Evolutionary conservation across 768 basidiomycete genomes (phyloP), one percentile per base, ranked within the genome.

Genomic region (Pleurotus tuber-regium): DNA sequence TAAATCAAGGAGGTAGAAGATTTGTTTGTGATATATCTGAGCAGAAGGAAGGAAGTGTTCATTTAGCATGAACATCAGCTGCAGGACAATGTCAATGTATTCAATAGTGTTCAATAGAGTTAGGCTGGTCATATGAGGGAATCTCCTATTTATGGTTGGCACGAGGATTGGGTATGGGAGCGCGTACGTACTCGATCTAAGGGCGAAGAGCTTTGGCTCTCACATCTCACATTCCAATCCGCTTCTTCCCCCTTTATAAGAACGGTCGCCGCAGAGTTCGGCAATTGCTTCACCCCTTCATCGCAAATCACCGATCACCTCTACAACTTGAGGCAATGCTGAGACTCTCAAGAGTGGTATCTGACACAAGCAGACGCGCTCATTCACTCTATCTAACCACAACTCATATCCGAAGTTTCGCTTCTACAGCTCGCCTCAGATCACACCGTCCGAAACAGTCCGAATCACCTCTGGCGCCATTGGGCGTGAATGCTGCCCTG

Each of bases 401-500:
- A n/a, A 8, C 50, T 19, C 10, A 14, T 43, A 26, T 1, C 29
- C 39, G 26, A 51, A 19, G 2, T 29, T 28, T 36, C 44, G 18
- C 24, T 44, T 43, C 48, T 10, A 21, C 43, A 10, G 21, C 36
- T 59, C 43, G 26, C 50, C 54, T 63, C 55, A 42, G 18, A 25
- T 24, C 16, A 24, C 21, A 25, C 26, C 41, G 19, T 24, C 54
- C 52, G 61, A 64, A 52, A 43, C 76, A 76, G 56, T 74, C 76
- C 12, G 60, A 70, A 11, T 84, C 84, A 4, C 77, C 79, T 18
- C 72, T 82, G 19, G 82, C 78, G 0, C 84, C 79, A 10, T 68
- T 87, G 42, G 86, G 86, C 1, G 83, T 87, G 41, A 70, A 70
- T 10, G 83, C 83, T 9, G 86, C 85, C 2, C 41, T 42, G 16